phyloP scores from a whole-genome alignment of 2,329 filamentous ascomycete species.

The Metarhizium album region DNA sequence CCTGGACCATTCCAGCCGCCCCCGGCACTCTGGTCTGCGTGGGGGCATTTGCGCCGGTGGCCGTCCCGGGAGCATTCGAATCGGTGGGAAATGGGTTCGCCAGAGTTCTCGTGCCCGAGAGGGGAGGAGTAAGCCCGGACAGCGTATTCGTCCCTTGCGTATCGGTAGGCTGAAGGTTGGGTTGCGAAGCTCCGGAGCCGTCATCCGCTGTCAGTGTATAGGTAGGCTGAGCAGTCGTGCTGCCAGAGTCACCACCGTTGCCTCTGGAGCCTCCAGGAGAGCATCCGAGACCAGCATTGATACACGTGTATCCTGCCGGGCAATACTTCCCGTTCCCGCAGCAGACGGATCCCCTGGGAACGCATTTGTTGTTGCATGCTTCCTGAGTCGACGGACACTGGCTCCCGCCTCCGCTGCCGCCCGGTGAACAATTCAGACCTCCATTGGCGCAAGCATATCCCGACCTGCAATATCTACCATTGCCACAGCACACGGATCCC shows the following conservation, averaged over 20 bases:
- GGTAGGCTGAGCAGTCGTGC: not conserved
- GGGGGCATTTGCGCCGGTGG: not conserved
- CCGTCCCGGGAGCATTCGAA: not conserved
- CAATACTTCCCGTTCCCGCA: not conserved
- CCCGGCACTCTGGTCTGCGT: not conserved
- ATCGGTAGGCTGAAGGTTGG: too few relatives aligned
- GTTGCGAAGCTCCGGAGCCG: not conserved
- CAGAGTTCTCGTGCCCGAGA: not conserved
- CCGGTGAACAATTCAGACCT: not conserved
- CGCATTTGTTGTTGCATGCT: not conserved
- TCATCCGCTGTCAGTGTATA: not conserved
- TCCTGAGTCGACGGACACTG: not conserved
- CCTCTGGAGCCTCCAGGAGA: not conserved
- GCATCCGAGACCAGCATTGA: not conserved
- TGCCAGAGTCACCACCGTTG: not conserved
- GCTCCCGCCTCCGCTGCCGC: not conserved
- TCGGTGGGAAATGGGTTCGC: not conserved
- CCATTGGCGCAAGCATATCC: not conserved
- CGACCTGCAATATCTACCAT: not conserved
- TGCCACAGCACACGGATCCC: constrained; percentile 1
- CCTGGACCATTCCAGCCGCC: not conserved
- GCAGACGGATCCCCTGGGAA: not conserved
- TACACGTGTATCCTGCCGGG: not conserved
- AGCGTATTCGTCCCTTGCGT: not conserved
- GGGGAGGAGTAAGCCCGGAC: not conserved